A percentile compares a stretch with the other conserved stretches of the same genome.
These are phyloP conservation scores for Mitragyna speciosa DNA, from an alignment of 257 asterid species.

Conservation along the genomic window DNA sequence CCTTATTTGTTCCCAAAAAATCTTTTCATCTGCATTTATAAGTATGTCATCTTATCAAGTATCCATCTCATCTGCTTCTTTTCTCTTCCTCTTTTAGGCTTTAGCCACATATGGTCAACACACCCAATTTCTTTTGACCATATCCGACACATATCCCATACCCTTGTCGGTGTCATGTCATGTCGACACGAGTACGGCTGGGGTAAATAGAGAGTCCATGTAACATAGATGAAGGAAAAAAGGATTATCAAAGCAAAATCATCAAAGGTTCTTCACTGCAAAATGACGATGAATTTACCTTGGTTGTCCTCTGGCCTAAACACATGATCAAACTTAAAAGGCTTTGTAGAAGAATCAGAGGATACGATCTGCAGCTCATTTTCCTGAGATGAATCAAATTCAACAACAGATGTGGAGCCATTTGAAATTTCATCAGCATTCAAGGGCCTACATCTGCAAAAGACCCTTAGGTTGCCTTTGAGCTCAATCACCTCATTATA, in stretches of 20 bases:
- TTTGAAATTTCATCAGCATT: constrained; percentile 65
- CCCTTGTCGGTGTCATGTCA: no score
- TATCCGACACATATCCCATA: no score
- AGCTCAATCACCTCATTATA: constrained; percentile 94
- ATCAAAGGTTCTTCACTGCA: not conserved
- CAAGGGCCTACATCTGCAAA: constrained; percentile 94
- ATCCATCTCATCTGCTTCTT: no score
- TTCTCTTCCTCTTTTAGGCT: no score
- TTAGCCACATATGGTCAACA: no score
- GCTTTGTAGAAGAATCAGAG: constrained; percentile 76
- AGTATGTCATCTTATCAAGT: no score
- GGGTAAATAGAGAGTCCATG: no score
- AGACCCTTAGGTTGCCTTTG: constrained; percentile 93
- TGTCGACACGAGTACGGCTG: no score
- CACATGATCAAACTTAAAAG: constrained; percentile 79
- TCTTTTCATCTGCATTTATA: no score
- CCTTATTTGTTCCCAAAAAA: no score
- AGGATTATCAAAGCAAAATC: not conserved
- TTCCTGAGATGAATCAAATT: constrained; percentile 69
- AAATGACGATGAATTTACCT: constrained; percentile 41
- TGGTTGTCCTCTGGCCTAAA: constrained; percentile 80
- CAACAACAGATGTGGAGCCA: constrained; percentile 65
- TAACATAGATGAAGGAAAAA: no score
- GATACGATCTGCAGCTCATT: constrained; percentile 74
- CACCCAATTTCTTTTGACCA: no score